Conservation (phyloP, 2,329 filamentous ascomycete genomes). For the Fusarium virguliforme region DNA sequence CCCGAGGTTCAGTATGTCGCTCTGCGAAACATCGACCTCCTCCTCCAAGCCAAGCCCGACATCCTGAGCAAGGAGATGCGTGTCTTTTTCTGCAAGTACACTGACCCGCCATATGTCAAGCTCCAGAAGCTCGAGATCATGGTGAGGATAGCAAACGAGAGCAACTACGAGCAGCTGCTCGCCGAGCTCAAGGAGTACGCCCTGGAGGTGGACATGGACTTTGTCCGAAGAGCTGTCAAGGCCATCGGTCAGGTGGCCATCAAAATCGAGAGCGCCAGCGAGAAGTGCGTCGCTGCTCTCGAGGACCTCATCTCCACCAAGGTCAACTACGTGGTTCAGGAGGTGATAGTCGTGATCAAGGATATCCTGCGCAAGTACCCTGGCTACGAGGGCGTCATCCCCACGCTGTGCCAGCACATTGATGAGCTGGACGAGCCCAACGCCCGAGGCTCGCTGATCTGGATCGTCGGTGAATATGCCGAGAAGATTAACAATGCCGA, state of each 20-base stretch:
- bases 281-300: conserved; percentile 95
- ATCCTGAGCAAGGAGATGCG: conserved; percentile 97
- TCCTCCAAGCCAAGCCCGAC: conserved; percentile 95
- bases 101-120: conserved; percentile 97
- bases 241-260: conserved; percentile 98
- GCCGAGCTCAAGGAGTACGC: conserved; percentile 98
- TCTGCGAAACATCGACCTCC: conserved; percentile 93
- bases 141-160: conserved; percentile 98
- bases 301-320: conserved; percentile 97
- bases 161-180: conserved; percentile 94
- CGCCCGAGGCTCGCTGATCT: conserved; percentile 91
- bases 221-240: conserved; percentile 92
- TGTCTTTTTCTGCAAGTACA: conserved; percentile 99
- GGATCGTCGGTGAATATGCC: conserved; percentile 99
- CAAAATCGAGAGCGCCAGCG: conserved; percentile 95
- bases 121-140: conserved; percentile 98
- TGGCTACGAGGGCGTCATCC: conserved; percentile 97
- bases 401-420: conserved; percentile 95
- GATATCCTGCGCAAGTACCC: conserved; percentile 98
- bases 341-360: conserved; percentile 98
- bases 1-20: conserved; percentile 99
- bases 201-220: conserved; percentile 99
- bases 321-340: conserved; percentile 99
- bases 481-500: conserved; percentile 99
- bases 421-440: conserved; percentile 96